A percentile compares a stretch with the other conserved stretches of the same genome.
phyloP scores from a whole-genome alignment of 768 basidiomycete species.

The Chalciporus piperatus region DNA sequence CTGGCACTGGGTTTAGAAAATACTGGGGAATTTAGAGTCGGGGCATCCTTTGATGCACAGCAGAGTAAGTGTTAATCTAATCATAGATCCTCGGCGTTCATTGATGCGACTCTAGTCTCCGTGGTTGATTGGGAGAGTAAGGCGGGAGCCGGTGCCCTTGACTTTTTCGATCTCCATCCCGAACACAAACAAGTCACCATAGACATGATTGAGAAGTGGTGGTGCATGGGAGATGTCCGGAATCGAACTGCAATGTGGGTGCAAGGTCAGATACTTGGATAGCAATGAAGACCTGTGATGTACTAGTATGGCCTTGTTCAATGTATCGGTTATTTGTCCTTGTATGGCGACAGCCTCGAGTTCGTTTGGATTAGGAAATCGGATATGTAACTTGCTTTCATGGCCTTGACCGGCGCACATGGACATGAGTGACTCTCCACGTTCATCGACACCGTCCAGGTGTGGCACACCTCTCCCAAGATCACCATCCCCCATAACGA shows the following conservation, averaged over 20 bases:
- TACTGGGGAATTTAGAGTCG: slow-evolving; percentile 54
- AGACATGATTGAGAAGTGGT: slow-evolving; percentile 84
- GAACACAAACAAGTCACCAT: slow-evolving; percentile 27
- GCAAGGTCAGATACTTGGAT: slow-evolving; percentile 48
- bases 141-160: slow-evolving; percentile 59
- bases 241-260: slow-evolving; percentile 76
- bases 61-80: slow-evolving; percentile 46
- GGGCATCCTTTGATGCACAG: slow-evolving; percentile 73
- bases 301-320: too few relatives aligned
- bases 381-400: not conserved
- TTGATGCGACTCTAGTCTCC: slow-evolving; percentile 35
- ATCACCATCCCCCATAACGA: slow-evolving; percentile 52
- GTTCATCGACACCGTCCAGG: slow-evolving; percentile 35
- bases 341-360: slow-evolving; percentile 13
- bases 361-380: not conserved
- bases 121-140: slow-evolving; percentile 41
- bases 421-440: slow-evolving; percentile 28
- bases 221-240: slow-evolving; percentile 71
- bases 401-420: slow-evolving; percentile 2
- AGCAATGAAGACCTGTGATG: not conserved
- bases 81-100: not conserved
- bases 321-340: slow-evolving; percentile 6
- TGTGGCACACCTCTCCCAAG: slow-evolving; percentile 34
- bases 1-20: slow-evolving; percentile 58
- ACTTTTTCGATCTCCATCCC: slow-evolving; percentile 55